A percentile compares a stretch with the other conserved stretches of the same genome.
These are phyloP conservation scores for Andrographis paniculata DNA, from an alignment of 305 asterid species.

Conservation along the genomic window DNA sequence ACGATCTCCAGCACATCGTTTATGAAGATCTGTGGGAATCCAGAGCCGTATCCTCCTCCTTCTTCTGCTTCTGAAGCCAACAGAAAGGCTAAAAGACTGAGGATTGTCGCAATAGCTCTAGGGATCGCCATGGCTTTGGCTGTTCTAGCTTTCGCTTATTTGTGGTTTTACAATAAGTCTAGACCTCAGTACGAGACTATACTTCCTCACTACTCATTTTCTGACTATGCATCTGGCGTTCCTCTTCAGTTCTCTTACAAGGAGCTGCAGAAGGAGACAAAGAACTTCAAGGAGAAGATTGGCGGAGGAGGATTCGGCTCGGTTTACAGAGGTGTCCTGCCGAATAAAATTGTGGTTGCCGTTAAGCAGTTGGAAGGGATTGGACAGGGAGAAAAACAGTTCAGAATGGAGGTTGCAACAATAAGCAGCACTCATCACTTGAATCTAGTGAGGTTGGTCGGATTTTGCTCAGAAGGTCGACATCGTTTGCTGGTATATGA, in stretches of 20 bases:
- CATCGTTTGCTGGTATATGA: conserved; percentile 71
- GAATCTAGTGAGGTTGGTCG: conserved; percentile 62
- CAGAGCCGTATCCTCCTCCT: conserved; percentile 31
- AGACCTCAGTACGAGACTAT: conserved; percentile 38
- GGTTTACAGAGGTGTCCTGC: conserved; percentile 50
- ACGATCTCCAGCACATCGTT: conserved; percentile 54
- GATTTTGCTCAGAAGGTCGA: conserved; percentile 68
- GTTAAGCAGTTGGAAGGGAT: conserved; percentile 70
- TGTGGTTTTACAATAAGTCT: conserved; percentile 32
- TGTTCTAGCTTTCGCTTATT: conserved; percentile 23
- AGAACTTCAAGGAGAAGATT: conserved; percentile 59
- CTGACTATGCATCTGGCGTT: conserved; percentile 75
- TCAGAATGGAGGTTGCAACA: conserved; percentile 68
- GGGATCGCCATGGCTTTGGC: conserved; percentile 32
- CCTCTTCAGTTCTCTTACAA: conserved; percentile 62
- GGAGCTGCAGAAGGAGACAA: conserved; percentile 49
- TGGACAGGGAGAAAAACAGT: conserved; percentile 77
- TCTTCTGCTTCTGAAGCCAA: conserved; percentile 9
- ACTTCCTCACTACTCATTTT: conserved; percentile 38
- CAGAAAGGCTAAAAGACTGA: conserved; percentile 12
- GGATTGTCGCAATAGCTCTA: conserved; percentile 30
- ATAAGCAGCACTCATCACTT: conserved; percentile 79
- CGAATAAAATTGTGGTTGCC: conserved; percentile 36
- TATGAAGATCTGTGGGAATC: conserved; percentile 54
- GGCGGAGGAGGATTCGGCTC: conserved; percentile 81